Evolutionary conservation across 2,329 filamentous ascomycete species (phyloP).

Genomic region (Aureobasidium sp.): DNA sequence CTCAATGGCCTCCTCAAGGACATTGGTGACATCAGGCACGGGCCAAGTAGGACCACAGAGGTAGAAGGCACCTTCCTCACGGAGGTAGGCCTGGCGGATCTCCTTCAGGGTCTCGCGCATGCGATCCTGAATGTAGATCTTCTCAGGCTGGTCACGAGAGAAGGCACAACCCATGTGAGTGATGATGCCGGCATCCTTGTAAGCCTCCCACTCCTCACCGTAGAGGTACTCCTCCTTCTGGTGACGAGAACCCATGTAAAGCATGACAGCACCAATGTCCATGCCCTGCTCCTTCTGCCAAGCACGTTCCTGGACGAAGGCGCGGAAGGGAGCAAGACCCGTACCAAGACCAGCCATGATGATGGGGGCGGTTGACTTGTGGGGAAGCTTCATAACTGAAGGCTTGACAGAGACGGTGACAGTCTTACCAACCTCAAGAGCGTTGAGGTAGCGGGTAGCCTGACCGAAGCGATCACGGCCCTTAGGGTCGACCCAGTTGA

Average conservation of each 20-base stretch:
- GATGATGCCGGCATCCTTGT: constrained; percentile 89
- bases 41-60: constrained; percentile 98
- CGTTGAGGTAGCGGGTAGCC: constrained; percentile 80
- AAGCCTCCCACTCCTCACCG: constrained; percentile 98
- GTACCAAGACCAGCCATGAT: constrained; percentile 99
- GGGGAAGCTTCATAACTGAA: constrained; percentile 97
- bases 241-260: constrained; percentile 96
- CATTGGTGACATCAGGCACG: constrained; percentile 89
- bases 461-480: constrained; percentile 88
- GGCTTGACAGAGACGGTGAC: constrained; percentile 94
- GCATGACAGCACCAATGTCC: constrained; percentile 81
- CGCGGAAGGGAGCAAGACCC: constrained; percentile 95
- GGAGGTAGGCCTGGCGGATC: constrained; percentile 78
- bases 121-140: constrained; percentile 98
- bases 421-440: constrained; percentile 62
- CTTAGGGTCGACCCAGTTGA: constrained; percentile 84
- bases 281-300: constrained; percentile 97
- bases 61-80: constrained; percentile 87
- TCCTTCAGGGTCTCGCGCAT: constrained; percentile 82
- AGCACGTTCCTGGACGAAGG: constrained; percentile 95
- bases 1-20: constrained; percentile 85
- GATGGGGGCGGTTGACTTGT: constrained; percentile 76
- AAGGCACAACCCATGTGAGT: constrained; percentile 90
- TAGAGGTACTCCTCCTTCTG: constrained; percentile 98
- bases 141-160: constrained; percentile 91